phyloP scores from a whole-genome alignment of 169 alveolate species.

The Perkinsus olseni region DNA sequence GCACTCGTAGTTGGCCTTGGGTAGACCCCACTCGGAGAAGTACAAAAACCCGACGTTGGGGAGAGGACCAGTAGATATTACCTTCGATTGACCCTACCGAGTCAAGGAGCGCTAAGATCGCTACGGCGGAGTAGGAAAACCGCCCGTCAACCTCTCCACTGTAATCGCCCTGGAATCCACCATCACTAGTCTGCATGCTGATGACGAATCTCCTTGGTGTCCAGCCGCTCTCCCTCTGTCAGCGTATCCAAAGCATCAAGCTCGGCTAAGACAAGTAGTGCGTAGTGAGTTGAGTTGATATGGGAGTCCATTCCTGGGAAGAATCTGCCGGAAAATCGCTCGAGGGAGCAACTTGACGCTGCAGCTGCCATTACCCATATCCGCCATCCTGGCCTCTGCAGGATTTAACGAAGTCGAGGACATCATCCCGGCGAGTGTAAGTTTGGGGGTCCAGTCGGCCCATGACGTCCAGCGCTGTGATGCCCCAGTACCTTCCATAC shows the following conservation, averaged over 20 bases:
- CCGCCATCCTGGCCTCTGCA: conserved; percentile 14
- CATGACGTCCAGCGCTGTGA: conserved; percentile 22
- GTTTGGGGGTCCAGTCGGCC: conserved; percentile 16
- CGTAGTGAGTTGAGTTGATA: conserved; percentile 44
- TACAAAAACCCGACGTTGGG: conserved; percentile 63
- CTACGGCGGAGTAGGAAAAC: background rate
- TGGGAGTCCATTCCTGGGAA: conserved; percentile 13
- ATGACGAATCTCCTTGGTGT: background rate
- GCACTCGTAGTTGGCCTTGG: too few species aligned
- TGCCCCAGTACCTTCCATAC: conserved; percentile 21
- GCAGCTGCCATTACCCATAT: conserved; percentile 7
- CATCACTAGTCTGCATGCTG: conserved; percentile 60
- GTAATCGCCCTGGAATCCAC: conserved; percentile 76
- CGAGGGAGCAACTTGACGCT: conserved; percentile 7
- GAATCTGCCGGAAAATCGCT: conserved; percentile 15
- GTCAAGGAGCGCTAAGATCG: background rate
- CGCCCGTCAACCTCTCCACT: conserved; percentile 78
- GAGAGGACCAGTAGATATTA: background rate
- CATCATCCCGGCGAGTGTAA: conserved; percentile 7
- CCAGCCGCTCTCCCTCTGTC: background rate
- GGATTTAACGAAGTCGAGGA: background rate
- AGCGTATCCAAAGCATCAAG: conserved; percentile 42
- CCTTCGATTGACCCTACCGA: background rate
- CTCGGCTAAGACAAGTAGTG: conserved; percentile 60
- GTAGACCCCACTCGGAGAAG: too few species aligned